Evolutionary conservation across 768 basidiomycete genomes (phyloP).

Genomic region (Macrolepiota dolichaula): DNA sequence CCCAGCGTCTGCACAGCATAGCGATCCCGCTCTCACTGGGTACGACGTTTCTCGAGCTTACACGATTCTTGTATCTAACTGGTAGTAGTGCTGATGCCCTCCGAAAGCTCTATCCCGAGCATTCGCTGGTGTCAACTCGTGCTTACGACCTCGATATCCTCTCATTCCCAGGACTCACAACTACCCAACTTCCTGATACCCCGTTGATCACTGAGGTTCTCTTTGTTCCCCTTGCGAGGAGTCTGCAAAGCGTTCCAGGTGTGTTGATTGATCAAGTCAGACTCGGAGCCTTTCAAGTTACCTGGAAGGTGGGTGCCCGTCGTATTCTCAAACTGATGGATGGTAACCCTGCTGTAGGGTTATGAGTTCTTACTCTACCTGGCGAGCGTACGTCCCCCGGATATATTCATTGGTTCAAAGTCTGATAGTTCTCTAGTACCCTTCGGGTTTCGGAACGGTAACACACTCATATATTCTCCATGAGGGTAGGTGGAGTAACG

Average conservation of each 20-base stretch:
- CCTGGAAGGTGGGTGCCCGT: conserved; percentile 51
- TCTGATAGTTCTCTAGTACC: conserved; percentile 22
- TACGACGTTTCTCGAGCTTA: conserved; percentile 21
- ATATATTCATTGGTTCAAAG: background rate
- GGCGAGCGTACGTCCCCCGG: conserved; percentile 36
- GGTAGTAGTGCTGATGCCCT: conserved; percentile 41
- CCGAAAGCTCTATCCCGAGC: conserved; percentile 55
- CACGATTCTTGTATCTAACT: background rate
- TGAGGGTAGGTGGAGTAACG: conserved; percentile 35
- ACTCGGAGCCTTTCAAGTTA: conserved; percentile 50
- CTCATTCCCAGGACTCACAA: conserved; percentile 44
- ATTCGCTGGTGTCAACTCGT: conserved; percentile 53
- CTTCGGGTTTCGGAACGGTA: conserved; percentile 22
- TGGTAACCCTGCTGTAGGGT: conserved; percentile 27
- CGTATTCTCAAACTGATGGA: background rate
- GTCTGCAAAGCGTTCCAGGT: conserved; percentile 42
- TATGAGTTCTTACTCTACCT: conserved; percentile 55
- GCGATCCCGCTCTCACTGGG: conserved; percentile 43
- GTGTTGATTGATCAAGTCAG: conserved; percentile 46
- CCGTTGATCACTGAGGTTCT: conserved; percentile 46
- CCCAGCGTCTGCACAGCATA: conserved; percentile 51
- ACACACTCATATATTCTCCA: conserved; percentile 53
- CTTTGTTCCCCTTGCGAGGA: conserved; percentile 48
- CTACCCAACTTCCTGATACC: conserved; percentile 42
- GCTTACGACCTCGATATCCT: conserved; percentile 47